Base-by-base conservation (phyloP, 2,329 filamentous ascomycete genomes). In the Cadophora sp. region DNA sequence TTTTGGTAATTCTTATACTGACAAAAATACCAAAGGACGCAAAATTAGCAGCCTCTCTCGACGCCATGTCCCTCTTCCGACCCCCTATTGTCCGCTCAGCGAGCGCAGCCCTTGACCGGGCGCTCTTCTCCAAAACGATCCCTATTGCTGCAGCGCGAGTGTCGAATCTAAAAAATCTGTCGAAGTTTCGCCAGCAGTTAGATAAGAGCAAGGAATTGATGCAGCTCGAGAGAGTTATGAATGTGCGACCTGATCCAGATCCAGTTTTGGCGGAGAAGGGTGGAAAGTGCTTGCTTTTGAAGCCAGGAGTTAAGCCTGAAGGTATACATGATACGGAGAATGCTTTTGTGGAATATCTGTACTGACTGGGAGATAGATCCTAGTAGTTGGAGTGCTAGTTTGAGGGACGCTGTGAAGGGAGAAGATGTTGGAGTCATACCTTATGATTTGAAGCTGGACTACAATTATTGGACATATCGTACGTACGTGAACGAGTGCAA, bases 401-500 rank as follows among this genome's bases (percentile, higher is more conserved):
- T 97, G 58, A 85, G 83, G 68, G 87, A 92, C 71, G 88, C 93
- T 40, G 87, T 94, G 4, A 83, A 90, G 71, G 83, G 84, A 62
- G 86, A 91, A 31, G 88, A 92, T 53, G 80, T 97, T 34, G 86
- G 85, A 22, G 79, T 98, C 40, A 82, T 94, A 0, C 91, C 93
- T 1, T 97, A 91, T 79, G 85, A 92, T 69, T 80, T 98, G 67
- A 82, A 87, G 43, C 84, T 98, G 68, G 88, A 91, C 73, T 99
- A 99, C 80, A 86, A 91, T 74, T 90, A 94, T 80, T 98, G 94
- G 93, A 91, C 84, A 62, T 95, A 97, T 78, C 84, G 91, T 92
- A 85, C 73, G 85, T 78, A 34, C n/a, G 55, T 63, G 58, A 24
- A 22, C 16, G n/a, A 59, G 19, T 51, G 31, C 3, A 31, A 29